Conservation (phyloP, 2,329 filamentous ascomycete species). For the Ilyonectria sp. region DNA sequence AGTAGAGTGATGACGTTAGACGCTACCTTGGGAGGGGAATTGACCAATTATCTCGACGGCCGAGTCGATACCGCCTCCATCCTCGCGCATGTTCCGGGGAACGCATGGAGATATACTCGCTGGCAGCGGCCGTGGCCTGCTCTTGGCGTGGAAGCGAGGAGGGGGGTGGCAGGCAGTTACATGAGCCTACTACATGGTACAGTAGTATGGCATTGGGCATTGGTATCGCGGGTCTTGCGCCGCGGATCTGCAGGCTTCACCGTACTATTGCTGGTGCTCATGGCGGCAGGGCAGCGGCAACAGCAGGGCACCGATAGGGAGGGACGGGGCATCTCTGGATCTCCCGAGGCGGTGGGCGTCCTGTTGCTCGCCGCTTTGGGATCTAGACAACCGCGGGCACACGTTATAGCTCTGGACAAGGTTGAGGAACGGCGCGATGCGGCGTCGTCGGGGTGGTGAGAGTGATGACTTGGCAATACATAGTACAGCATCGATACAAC, state of each 20-base stretch:
- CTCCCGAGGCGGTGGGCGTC: conserved; percentile 12
- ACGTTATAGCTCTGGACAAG: neutral
- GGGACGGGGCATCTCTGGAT: neutral
- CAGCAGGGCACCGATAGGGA: conserved; percentile 1
- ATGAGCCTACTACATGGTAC: neutral
- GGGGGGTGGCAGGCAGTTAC: conserved; percentile 8
- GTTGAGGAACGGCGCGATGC: conserved; percentile 16
- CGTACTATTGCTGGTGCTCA: conserved; percentile 13
- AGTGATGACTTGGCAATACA: conserved; percentile 22
- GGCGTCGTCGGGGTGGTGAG: neutral
- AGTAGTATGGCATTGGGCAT: conserved; percentile 12
- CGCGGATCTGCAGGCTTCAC: conserved; percentile 17
- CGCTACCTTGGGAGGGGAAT: neutral
- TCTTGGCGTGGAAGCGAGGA: conserved; percentile 1
- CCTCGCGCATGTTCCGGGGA: conserved; percentile 3
- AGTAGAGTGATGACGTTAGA: neutral
- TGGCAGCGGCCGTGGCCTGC: neutral
- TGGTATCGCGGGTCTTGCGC: neutral
- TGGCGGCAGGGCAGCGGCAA: conserved; percentile 1
- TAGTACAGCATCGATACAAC: neutral
- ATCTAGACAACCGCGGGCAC: neutral
- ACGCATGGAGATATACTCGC: conserved; percentile 1
- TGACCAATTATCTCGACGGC: neutral
- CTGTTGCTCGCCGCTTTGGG: conserved; percentile 13
- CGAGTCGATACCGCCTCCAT: neutral